Evolutionary conservation across 257 asterid genomes (phyloP).

Genomic region (Solanum sejunctum): DNA sequence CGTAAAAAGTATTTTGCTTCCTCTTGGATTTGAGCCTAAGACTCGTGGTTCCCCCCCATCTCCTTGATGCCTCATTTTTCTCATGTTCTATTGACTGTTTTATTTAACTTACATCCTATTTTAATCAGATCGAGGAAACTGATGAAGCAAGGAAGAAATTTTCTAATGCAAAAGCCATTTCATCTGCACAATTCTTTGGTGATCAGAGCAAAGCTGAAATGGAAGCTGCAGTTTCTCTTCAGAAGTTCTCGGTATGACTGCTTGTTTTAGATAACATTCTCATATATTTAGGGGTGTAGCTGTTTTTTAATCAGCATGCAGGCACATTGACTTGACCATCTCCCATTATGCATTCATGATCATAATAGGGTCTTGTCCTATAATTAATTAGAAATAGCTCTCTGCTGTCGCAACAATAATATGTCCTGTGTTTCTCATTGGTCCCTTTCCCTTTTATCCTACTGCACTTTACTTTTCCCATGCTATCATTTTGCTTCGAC

Average conservation of each 20-base stretch:
- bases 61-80: neutral
- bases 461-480: neutral
- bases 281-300: neutral
- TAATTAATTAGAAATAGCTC: neutral
- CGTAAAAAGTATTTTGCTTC: neutral
- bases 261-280: neutral
- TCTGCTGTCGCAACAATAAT: neutral
- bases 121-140: slow-evolving; percentile 69
- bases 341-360: neutral
- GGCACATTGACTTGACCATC: neutral
- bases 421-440: neutral
- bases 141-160: slow-evolving; percentile 99
- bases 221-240: slow-evolving; percentile 67
- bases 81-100: neutral
- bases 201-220: slow-evolving; percentile 49
- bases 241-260: slow-evolving; percentile 73
- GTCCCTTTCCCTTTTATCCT: neutral
- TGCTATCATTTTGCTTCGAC: neutral
- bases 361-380: neutral
- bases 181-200: slow-evolving; percentile 96
- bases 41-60: neutral
- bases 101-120: neutral
- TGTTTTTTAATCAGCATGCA: neutral
- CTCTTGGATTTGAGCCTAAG: neutral
- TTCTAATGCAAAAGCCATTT: slow-evolving; percentile 87